These are phyloP conservation scores for Geotrichum reessii DNA, from an alignment of 1,139 yeast species.

Conservation along the genomic window DNA sequence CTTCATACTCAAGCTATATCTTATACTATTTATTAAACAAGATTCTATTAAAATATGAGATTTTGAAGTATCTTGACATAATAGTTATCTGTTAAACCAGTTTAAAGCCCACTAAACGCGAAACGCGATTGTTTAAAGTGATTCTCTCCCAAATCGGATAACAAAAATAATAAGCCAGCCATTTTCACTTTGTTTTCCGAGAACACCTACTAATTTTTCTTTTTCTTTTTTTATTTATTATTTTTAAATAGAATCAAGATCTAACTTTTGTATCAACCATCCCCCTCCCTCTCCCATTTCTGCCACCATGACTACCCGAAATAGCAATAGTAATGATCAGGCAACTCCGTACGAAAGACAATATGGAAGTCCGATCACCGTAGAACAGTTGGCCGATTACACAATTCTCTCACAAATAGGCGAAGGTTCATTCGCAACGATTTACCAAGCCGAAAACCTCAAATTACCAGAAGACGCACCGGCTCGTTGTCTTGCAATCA, in stretches of 20 bases:
- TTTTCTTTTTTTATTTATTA: too few species aligned
- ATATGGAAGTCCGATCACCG: background rate
- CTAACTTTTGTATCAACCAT: too few species aligned
- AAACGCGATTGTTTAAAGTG: background rate
- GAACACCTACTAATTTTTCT: background rate
- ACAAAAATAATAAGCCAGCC: background rate
- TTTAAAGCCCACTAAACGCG: too few species aligned
- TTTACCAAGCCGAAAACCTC: slow-evolving; percentile 21
- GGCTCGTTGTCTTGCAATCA: slow-evolving; percentile 21
- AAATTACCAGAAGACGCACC: slow-evolving; percentile 13
- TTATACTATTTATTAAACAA: too few species aligned
- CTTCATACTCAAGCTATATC: too few species aligned
- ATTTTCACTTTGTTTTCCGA: background rate
- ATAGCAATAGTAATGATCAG: background rate
- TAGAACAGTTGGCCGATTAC: background rate
- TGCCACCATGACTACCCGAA: background rate
- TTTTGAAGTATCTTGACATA: too few species aligned
- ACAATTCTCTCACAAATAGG: slow-evolving; percentile 13
- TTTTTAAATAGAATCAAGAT: too few species aligned
- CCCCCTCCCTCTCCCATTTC: background rate
- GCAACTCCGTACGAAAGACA: background rate
- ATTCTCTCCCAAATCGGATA: background rate
- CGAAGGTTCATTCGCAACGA: slow-evolving; percentile 18
- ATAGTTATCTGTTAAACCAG: too few species aligned
- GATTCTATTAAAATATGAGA: too few species aligned